A percentile compares a stretch with the other conserved stretches of the same genome.
phyloP scores from a whole-genome alignment of 192 early-diverging fungal species.

The Backusella liffmaniae region DNA sequence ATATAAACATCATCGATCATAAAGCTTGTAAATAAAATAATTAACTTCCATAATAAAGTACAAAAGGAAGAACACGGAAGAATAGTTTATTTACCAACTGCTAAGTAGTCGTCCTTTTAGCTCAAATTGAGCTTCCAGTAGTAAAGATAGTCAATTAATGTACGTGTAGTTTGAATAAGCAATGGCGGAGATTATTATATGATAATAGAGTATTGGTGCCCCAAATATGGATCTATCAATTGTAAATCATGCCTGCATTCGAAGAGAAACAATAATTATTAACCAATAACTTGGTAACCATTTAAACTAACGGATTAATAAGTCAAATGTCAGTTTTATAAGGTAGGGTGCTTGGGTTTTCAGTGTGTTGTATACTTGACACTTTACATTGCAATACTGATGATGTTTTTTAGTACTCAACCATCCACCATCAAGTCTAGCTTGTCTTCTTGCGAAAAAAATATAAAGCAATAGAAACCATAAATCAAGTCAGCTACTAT shows the following conservation, averaged over 20 bases:
- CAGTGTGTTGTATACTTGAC: no score
- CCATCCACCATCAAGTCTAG: background rate
- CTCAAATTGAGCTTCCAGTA: background rate
- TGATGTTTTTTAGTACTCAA: background rate
- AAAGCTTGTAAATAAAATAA: background rate
- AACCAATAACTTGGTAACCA: background rate
- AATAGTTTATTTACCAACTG: background rate
- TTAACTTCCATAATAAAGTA: background rate
- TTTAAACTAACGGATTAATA: background rate
- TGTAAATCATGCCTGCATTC: background rate
- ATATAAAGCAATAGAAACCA: background rate
- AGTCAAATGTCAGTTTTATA: background rate
- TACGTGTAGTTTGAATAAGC: background rate
- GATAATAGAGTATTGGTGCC: background rate
- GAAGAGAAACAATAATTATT: background rate
- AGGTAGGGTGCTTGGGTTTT: background rate
- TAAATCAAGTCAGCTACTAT: no score
- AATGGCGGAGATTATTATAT: background rate
- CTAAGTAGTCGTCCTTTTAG: background rate
- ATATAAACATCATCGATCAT: background rate
- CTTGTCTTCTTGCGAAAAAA: background rate
- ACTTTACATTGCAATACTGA: no score
- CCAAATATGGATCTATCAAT: background rate
- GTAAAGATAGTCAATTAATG: background rate
- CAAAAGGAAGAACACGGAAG: background rate